A percentile compares a stretch with the other conserved stretches of the same genome.
phyloP scores from a whole-genome alignment of 805 yeast genomes.

The Gaillardinia entomophila region DNA sequence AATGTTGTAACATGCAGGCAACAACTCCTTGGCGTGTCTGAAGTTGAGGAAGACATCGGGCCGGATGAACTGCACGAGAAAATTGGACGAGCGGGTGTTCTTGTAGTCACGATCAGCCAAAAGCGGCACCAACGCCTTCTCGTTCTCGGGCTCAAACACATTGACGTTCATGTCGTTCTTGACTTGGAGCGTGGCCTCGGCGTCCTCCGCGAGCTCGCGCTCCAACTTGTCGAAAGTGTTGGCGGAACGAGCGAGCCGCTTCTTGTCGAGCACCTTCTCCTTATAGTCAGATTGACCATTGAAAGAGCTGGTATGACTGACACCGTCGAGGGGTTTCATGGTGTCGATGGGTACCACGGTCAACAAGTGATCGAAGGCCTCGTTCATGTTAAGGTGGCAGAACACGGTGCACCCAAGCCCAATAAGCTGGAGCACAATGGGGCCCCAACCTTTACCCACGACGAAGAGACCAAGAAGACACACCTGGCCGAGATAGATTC shows the following conservation, averaged over 20 bases:
- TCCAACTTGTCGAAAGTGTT: constrained; percentile 2
- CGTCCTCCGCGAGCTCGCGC: constrained; percentile 11
- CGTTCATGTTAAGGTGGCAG: constrained; percentile 57
- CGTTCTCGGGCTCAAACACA: constrained; percentile 7
- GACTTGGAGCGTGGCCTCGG: constrained; percentile 12
- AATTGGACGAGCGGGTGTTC: constrained; percentile 30
- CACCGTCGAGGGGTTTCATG: constrained; percentile 75
- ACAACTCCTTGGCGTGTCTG: constrained; percentile 24
- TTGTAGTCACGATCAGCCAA: constrained; percentile 63
- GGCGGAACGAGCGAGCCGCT: constrained; percentile 3
- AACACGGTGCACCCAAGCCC: constrained; percentile 61
- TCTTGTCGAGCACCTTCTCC: constrained; percentile 22
- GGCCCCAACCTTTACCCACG: constrained; percentile 95
- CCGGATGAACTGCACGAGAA: constrained; percentile 43
- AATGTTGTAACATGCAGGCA: constrained; percentile 30
- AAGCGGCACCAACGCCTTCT: constrained; percentile 43
- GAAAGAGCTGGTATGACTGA: constrained; percentile 55
- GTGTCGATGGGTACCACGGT: constrained; percentile 59
- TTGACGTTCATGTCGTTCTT: constrained; percentile 13
- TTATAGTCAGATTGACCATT: constrained; percentile 28
- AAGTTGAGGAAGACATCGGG: constrained; percentile 57
- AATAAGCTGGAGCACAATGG: constrained; percentile 70
- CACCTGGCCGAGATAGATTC: constrained; percentile 81
- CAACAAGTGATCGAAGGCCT: constrained; percentile 62
- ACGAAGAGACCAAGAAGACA: constrained; percentile 82